Evolutionary conservation across 768 basidiomycete species (phyloP).

Genomic region (Russula foetens): DNA sequence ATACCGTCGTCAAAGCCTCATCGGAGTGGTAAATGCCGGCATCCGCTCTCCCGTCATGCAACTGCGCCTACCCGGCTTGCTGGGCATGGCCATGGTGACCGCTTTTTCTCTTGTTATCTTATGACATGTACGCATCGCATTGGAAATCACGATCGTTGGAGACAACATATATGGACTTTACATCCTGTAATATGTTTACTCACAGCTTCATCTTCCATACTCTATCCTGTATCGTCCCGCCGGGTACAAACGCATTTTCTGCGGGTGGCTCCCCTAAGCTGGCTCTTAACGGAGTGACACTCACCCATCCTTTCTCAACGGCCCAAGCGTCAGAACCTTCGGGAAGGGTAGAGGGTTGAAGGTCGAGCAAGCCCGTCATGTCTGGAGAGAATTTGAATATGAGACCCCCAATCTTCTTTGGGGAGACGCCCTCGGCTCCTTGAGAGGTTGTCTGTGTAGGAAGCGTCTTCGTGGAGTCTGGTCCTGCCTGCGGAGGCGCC

Average conservation of each 20-base stretch:
- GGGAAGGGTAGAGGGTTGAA: slow-evolving; percentile 50
- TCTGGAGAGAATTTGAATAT: slow-evolving; percentile 73
- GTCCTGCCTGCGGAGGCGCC: slow-evolving; percentile 33
- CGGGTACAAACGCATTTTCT: slow-evolving; percentile 20
- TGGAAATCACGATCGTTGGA: neutral
- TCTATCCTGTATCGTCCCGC: slow-evolving; percentile 32
- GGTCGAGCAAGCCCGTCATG: slow-evolving; percentile 58
- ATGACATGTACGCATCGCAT: slow-evolving; percentile 9
- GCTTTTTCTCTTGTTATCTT: neutral
- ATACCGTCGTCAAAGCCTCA: slow-evolving; percentile 31
- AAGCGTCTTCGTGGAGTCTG: slow-evolving; percentile 32
- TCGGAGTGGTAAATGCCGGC: slow-evolving; percentile 9
- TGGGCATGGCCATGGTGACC: neutral
- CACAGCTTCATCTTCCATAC: slow-evolving; percentile 55
- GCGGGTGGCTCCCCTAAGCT: slow-evolving; percentile 59
- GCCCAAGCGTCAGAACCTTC: slow-evolving; percentile 81
- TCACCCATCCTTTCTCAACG: slow-evolving; percentile 56
- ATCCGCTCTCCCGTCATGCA: neutral
- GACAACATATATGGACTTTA: neutral
- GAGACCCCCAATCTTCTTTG: slow-evolving; percentile 28
- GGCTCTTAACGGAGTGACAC: slow-evolving; percentile 72
- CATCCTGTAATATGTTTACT: slow-evolving; percentile 5
- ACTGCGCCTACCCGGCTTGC: neutral
- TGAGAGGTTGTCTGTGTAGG: slow-evolving; percentile 4
- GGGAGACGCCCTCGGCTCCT: neutral